Conservation (phyloP, 2,329 filamentous ascomycete species). For the Cadophora gregata region DNA sequence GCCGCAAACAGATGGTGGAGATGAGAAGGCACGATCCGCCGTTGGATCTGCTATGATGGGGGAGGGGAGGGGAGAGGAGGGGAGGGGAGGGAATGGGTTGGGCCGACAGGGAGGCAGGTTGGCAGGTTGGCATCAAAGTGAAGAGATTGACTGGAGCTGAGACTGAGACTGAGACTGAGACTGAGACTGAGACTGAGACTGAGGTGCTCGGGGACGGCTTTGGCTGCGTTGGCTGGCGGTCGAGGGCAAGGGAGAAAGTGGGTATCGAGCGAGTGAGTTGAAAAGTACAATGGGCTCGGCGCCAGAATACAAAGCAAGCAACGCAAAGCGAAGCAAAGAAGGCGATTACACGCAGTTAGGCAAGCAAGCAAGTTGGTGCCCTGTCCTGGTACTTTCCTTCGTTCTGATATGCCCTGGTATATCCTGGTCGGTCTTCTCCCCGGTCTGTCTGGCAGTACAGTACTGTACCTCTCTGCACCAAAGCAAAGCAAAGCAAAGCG, state of each 20-base stretch:
- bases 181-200: not conserved
- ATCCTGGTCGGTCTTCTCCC: constrained; percentile 8
- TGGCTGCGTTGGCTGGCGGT: not conserved
- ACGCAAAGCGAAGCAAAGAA: not conserved
- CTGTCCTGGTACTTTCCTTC: not conserved
- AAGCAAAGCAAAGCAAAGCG: not conserved
- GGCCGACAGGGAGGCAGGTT: not conserved
- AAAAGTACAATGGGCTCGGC: constrained; percentile 16
- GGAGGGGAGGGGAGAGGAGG: not conserved
- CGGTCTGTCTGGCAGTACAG: constrained; percentile 1
- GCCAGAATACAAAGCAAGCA: not conserved
- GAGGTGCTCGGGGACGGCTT: not conserved
- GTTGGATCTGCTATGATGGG: constrained; percentile 12
- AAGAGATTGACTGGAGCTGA: too few relatives aligned
- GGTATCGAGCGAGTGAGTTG: constrained; percentile 6
- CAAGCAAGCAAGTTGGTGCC: not conserved
- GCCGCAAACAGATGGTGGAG: constrained; percentile 39
- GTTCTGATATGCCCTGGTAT: not conserved
- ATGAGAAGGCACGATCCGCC: constrained; percentile 29
- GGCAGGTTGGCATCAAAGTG: not conserved
- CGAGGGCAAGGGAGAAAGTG: not conserved
- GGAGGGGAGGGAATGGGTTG: not conserved
- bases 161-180: not conserved
- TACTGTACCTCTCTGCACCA: constrained; percentile 5
- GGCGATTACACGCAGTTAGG: not conserved